Evolutionary conservation across 345 rosid species (phyloP).

Genomic region (Gynandropsis gynandra): DNA sequence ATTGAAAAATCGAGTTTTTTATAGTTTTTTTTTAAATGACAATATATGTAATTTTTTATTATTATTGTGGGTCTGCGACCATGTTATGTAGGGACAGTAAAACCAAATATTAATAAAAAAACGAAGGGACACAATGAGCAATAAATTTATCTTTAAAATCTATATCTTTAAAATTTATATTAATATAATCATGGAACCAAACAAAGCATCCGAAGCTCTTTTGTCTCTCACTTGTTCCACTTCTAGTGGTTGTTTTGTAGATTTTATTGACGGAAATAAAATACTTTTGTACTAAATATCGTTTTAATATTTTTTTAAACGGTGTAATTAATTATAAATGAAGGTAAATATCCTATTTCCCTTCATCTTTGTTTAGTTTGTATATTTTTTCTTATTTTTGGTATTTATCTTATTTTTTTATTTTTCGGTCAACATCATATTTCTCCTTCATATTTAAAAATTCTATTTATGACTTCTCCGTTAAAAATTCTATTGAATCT

Average conservation of each 20-base stretch:
- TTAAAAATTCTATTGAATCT: no score
- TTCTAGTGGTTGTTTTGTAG: conserved; percentile 8
- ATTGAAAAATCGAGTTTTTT: neutral
- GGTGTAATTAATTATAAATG: no score
- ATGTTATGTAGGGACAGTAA: conserved; percentile 25
- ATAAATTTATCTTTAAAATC: no score
- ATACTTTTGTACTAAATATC: no score
- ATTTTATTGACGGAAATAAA: conserved; percentile 6
- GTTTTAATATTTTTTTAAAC: no score
- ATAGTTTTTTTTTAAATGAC: neutral
- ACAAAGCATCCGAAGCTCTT: conserved; percentile 18
- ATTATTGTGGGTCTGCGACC: conserved; percentile 4
- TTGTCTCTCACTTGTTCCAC: conserved; percentile 18
- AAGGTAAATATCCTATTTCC: no score
- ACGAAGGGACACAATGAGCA: conserved; percentile 15
- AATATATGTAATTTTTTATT: neutral
- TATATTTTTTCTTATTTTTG: no score
- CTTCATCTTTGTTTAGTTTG: no score
- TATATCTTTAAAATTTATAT: conserved; percentile 17
- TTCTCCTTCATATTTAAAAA: no score
- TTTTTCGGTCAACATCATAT: no score
- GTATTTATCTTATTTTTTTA: no score
- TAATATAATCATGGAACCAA: conserved; percentile 21
- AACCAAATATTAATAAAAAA: conserved; percentile 15
- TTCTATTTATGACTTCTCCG: no score